Conservation (phyloP, 495 filamentous ascomycete species). For the Polyplosphaeria fusca region DNA sequence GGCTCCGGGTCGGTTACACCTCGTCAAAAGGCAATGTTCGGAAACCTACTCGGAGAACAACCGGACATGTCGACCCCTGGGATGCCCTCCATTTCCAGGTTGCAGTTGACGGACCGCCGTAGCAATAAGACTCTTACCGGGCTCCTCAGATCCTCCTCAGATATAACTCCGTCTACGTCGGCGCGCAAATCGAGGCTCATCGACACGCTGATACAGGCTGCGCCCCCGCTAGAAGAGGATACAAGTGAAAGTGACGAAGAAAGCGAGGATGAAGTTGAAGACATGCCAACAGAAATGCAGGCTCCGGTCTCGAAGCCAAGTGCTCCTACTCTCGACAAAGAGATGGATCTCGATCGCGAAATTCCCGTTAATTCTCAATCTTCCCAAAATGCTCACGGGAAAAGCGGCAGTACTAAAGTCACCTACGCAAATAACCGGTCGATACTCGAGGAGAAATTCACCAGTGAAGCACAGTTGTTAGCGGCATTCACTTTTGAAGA, state of each 20-base stretch:
- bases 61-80: conserved; percentile 27
- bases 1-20: conserved; percentile 32
- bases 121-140: background rate
- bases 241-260: conserved; percentile 23
- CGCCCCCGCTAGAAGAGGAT: background rate
- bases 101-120: conserved; percentile 28
- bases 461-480: conserved; percentile 33
- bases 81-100: conserved; percentile 30
- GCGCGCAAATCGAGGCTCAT: conserved; percentile 32
- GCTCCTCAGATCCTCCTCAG: conserved; percentile 33
- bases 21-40: conserved; percentile 35
- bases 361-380: conserved; percentile 16
- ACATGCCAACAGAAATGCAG: conserved; percentile 6
- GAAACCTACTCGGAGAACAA: conserved; percentile 33
- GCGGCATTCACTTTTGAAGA: conserved; percentile 28
- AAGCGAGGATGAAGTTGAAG: conserved; percentile 17
- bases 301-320: background rate
- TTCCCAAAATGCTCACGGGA: conserved; percentile 11
- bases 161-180: conserved; percentile 28
- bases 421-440: conserved; percentile 65
- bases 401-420: conserved; percentile 38
- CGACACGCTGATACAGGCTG: conserved; percentile 35
- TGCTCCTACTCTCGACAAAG: background rate
- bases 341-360: conserved; percentile 25
- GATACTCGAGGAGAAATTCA: conserved; percentile 51